Evolutionary conservation across 306 rosid species (phyloP), one percentile per base, ranked within the genome.

Genomic region (Gynostemma pentaphyllum): DNA sequence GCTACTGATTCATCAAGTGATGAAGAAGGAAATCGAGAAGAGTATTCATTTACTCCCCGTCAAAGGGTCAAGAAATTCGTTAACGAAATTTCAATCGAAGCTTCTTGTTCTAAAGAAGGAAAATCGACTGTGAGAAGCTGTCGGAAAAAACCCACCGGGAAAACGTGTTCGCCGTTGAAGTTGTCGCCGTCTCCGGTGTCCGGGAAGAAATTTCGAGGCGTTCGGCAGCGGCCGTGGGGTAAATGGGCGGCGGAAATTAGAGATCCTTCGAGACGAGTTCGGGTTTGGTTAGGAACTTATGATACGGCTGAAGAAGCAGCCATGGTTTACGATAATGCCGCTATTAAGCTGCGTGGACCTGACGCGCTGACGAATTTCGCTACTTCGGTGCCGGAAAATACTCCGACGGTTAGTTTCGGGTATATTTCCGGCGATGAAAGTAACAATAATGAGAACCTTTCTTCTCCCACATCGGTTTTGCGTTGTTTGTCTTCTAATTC

Each of bases 181-280:
- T 52, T 67, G 0, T 2, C 57, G 2, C 12, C 12, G 41, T n/a
- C n/a, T n/a, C n/a, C n/a, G n/a, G n/a, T n/a, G n/a, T n/a, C 74
- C 13, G 85, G 68, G 10, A 76, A 70, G 70, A 92, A 92, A 74
- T 92, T 79, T 70, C 75, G 99, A 0, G 99, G 99, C 47, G 99
- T 92, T 42, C 77, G 99, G 18, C 97, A 88, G 62, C 70, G 99
- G 57, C 99, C 99, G 0, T 94, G 99, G 99, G 99, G 99, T 1
- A 94, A 94, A 84, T 94, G 99, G 99, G 99, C 97, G 11, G 99
- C 99, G 1, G 99, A 94, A 73, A 94, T 94, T 50, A 78, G 99
- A 66, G 99, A 94, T 69, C 99, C 97, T 0, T 18, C 74, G 30
- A 68, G 90, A 62, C 94, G 99, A 6, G 97, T 88, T 11, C 88